A percentile compares a stretch with the other conserved stretches of the same genome.
Conservation (phyloP, 169 alveolate species). For the Pseudocohnilembus persalinus region DNA sequence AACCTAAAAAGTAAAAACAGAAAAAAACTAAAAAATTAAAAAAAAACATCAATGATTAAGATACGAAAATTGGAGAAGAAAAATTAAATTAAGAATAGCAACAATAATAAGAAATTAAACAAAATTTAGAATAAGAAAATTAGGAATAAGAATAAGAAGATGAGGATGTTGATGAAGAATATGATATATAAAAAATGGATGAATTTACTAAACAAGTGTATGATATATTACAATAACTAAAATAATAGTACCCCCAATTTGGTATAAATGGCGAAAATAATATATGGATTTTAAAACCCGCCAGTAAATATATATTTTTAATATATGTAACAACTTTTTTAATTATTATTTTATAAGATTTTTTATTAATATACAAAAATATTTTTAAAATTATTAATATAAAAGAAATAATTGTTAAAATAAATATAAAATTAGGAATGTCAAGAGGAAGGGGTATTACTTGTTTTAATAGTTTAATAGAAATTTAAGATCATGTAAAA, state of each 20-base stretch:
- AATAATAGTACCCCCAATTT: conserved; percentile 51
- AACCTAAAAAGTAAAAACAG: conserved; percentile 11
- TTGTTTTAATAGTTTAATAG: conserved; percentile 69
- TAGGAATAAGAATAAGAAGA: conserved; percentile 32
- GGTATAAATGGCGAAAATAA: conserved; percentile 73
- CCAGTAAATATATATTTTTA: conserved; percentile 73
- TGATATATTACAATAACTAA: conserved; percentile 24
- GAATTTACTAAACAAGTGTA: conserved; percentile 40
- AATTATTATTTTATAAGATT: too few species aligned
- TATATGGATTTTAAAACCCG: conserved; percentile 89
- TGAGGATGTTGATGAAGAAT: conserved; percentile 23
- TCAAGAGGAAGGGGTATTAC: conserved; percentile 85
- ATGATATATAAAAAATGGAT: conserved; percentile 35
- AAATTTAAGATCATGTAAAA: conserved; percentile 65
- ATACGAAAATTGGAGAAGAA: conserved; percentile 29
- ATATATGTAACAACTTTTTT: too few species aligned
- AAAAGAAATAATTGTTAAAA: conserved; percentile 29
- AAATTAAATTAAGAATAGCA: conserved; percentile 19
- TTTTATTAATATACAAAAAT: too few species aligned
- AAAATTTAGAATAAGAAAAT: conserved; percentile 23
- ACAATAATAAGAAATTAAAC: conserved; percentile 28
- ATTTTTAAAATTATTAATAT: conserved; percentile 30
- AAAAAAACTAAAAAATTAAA: conserved; percentile 42
- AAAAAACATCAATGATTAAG: conserved; percentile 20
- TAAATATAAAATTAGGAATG: conserved; percentile 49